These are phyloP conservation scores for Cucurbita ficifolia DNA, from an alignment of 306 rosid species.

Conservation along the genomic window DNA sequence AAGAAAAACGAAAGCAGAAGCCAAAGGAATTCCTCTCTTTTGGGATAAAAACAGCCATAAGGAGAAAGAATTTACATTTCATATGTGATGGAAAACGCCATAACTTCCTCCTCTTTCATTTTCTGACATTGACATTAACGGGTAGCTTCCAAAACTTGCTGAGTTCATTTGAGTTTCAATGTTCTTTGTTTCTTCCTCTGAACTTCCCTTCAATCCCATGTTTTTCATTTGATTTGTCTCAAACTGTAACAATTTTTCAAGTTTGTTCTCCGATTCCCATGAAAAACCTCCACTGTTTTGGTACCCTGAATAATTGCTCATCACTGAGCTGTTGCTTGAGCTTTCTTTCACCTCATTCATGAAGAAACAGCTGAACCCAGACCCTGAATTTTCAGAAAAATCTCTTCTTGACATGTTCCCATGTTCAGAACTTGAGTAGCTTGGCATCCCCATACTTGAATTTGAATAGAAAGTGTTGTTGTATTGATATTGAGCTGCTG, in stretches of 20 bases:
- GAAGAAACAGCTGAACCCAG: slow-evolving; percentile 39
- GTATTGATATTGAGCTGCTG: neutral
- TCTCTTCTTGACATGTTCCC: slow-evolving; percentile 44
- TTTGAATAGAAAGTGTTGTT: slow-evolving; percentile 6
- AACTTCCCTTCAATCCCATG: slow-evolving; percentile 39
- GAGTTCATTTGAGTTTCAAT: neutral
- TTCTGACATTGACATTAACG: slow-evolving; percentile 2
- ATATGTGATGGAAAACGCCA: neutral
- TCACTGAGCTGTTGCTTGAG: slow-evolving; percentile 76
- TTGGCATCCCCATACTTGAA: slow-evolving; percentile 50
- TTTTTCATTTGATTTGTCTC: slow-evolving; percentile 39
- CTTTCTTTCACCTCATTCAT: slow-evolving; percentile 56
- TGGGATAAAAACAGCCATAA: neutral
- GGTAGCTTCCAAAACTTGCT: slow-evolving; percentile 2
- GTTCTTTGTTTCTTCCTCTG: slow-evolving; percentile 25
- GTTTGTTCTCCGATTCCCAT: slow-evolving; percentile 57
- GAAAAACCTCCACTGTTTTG: slow-evolving; percentile 27
- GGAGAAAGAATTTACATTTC: slow-evolving; percentile 1
- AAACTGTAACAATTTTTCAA: slow-evolving; percentile 52
- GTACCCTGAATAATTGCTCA: slow-evolving; percentile 43
- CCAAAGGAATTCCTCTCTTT: neutral
- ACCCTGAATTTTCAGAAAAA: slow-evolving; percentile 51
- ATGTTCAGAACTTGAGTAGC: slow-evolving; percentile 57
- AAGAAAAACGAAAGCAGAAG: neutral
- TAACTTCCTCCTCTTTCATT: neutral